A percentile compares a stretch with the other conserved stretches of the same genome.
Conservation (phyloP, 192 early-diverging fungal genomes). For the Spizellomyces punctatus region DNA sequence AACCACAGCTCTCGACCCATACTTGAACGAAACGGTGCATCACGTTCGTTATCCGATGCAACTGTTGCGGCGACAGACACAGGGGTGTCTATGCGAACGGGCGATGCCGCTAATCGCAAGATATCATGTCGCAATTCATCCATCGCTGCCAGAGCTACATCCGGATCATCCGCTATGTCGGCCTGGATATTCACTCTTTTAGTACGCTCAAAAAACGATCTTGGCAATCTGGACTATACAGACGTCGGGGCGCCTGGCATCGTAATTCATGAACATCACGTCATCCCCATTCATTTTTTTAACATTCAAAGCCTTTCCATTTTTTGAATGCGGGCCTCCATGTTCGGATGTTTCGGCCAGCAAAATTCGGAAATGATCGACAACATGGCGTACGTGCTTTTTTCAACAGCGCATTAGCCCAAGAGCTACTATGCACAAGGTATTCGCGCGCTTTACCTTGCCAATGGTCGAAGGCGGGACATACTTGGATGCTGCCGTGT, state of each 20-base stretch:
- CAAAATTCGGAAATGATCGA: not conserved
- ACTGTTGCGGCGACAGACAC: not conserved
- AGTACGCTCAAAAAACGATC: not conserved
- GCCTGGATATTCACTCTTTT: not conserved
- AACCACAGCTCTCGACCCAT: not conserved
- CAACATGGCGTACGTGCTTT: not conserved
- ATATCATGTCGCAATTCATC: not conserved
- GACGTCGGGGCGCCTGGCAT: not conserved
- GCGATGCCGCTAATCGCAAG: not conserved
- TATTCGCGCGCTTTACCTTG: not conserved
- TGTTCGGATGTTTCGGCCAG: not conserved
- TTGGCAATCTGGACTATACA: not conserved
- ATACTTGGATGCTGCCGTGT: not conserved
- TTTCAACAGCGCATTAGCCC: not conserved
- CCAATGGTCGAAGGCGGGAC: not conserved
- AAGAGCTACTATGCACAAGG: not conserved
- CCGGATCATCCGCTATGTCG: not conserved
- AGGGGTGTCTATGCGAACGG: not conserved
- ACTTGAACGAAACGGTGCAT: not conserved
- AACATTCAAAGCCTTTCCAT: not conserved
- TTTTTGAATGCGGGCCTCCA: too few species aligned
- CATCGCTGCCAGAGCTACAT: not conserved
- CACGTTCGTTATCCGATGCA: not conserved
- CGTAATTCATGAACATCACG: not conserved
- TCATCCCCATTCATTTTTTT: not conserved